Conservation (phyloP, 192 early-diverging fungal genomes). For the Gamsiella multidivaricata region DNA sequence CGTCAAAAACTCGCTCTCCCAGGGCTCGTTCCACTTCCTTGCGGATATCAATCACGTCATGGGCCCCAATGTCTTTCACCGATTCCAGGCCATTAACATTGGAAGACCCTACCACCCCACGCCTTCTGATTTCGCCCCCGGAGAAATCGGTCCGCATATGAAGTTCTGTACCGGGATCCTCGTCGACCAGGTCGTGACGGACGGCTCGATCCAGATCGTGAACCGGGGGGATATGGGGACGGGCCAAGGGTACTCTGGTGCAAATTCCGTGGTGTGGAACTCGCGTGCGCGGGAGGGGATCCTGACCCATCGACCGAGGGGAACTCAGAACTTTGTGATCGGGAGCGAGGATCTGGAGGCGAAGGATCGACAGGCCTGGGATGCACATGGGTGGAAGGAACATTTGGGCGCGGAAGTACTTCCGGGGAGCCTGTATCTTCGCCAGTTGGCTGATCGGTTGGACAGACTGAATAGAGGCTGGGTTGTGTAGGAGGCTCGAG, state of each 20-base stretch:
- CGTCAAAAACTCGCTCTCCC: slow-evolving; percentile 51
- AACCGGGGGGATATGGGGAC: slow-evolving; percentile 58
- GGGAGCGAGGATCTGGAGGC: slow-evolving; percentile 37
- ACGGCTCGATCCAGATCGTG: slow-evolving; percentile 57
- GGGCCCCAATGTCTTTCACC: slow-evolving; percentile 60
- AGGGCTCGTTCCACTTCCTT: slow-evolving; percentile 58
- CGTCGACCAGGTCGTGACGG: slow-evolving; percentile 45
- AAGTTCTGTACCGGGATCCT: slow-evolving; percentile 57
- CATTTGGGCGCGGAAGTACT: slow-evolving; percentile 43
- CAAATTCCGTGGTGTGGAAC: slow-evolving; percentile 62
- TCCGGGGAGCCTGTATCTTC: slow-evolving; percentile 34
- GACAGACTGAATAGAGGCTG: slow-evolving; percentile 17
- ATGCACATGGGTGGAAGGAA: slow-evolving; percentile 43
- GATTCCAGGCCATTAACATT: slow-evolving; percentile 16
- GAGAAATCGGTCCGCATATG: slow-evolving; percentile 61
- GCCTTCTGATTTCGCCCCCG: slow-evolving; percentile 36
- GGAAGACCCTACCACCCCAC: slow-evolving; percentile 34
- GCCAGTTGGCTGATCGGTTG: slow-evolving; percentile 28
- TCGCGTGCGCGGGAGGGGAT: slow-evolving; percentile 55
- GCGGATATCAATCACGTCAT: slow-evolving; percentile 55
- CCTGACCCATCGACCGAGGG: slow-evolving; percentile 49
- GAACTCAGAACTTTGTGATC: slow-evolving; percentile 60
- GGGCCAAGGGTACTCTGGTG: slow-evolving; percentile 60
- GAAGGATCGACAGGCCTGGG: slow-evolving; percentile 19
- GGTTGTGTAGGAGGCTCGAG: slow-evolving; percentile 24